Percentiles rank a stretch among this genome's conserved stretches.
Conservation (phyloP, 1,284 basidiomycete genomes). For the Leucoagaricus sp. region DNA sequence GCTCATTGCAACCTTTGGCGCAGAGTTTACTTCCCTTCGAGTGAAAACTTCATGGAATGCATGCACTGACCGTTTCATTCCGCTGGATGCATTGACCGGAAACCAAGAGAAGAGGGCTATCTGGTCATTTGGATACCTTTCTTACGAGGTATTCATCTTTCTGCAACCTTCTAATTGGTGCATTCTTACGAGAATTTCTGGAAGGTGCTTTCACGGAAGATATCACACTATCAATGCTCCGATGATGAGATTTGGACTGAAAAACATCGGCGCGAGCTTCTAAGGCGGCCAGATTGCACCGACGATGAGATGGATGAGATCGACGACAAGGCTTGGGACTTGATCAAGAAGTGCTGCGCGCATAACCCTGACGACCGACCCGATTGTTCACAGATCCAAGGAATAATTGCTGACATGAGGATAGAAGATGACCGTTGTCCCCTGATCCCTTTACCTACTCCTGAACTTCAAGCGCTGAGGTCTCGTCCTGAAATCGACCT, state of each 20-base stretch:
- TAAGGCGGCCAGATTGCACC: background rate
- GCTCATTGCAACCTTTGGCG: background rate
- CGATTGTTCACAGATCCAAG: background rate
- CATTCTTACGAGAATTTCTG: background rate
- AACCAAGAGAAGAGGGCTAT: background rate
- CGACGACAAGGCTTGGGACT: background rate
- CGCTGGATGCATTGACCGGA: background rate
- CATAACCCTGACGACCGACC: background rate
- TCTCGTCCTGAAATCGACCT: no score
- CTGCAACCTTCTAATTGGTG: background rate
- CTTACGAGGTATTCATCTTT: background rate
- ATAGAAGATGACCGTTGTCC: background rate
- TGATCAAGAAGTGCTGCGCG: background rate
- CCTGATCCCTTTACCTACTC: no score
- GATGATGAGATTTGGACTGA: background rate
- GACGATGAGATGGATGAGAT: background rate
- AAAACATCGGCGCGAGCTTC: background rate
- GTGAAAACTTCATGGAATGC: background rate
- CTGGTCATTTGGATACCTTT: background rate
- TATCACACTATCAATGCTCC: background rate
- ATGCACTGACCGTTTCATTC: background rate
- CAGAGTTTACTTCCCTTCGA: background rate
- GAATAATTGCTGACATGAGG: background rate
- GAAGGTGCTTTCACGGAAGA: background rate
- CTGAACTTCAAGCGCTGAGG: no score